Percentiles rank a stretch among this genome's conserved stretches.
Evolutionary conservation across 2,329 filamentous ascomycete genomes (phyloP).

Genomic region (Xylogone sp.): DNA sequence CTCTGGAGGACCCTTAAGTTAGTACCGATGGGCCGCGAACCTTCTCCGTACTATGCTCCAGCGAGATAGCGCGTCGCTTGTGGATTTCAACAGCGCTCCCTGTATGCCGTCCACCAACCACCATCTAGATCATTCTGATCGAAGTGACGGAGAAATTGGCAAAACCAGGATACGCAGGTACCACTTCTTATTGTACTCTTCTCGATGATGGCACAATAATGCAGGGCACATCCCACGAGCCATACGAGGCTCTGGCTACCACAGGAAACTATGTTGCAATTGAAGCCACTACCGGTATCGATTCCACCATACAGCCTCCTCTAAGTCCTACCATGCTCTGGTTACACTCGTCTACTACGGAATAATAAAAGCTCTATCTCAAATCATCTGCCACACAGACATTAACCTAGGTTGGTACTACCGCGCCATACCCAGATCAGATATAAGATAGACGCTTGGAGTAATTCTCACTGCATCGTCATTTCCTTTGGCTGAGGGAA

Average conservation of each 20-base stretch:
- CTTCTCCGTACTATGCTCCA: background rate
- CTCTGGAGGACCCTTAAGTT: background rate
- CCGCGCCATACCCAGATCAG: background rate
- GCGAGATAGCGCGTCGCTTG: background rate
- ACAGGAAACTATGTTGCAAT: background rate
- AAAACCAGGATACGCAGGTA: background rate
- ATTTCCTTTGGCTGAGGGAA: background rate
- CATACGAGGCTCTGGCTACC: too few species aligned
- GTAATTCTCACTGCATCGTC: background rate
- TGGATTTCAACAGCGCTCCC: background rate
- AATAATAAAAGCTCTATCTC: background rate
- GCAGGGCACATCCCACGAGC: background rate
- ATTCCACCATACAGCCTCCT: background rate
- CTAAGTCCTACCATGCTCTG: background rate
- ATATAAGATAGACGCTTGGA: background rate
- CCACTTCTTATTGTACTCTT: background rate
- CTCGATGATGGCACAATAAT: background rate
- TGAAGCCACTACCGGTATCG: background rate
- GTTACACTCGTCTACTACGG: background rate
- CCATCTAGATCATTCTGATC: too few species aligned
- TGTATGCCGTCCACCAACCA: background rate
- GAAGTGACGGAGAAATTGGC: background rate
- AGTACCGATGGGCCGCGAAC: background rate
- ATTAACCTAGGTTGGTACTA: background rate
- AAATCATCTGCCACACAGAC: background rate